Evolutionary conservation across 371 early-diverging fungal species (phyloP), one percentile per base, ranked within the genome.

Genomic region (Mucor circinelloides): DNA sequence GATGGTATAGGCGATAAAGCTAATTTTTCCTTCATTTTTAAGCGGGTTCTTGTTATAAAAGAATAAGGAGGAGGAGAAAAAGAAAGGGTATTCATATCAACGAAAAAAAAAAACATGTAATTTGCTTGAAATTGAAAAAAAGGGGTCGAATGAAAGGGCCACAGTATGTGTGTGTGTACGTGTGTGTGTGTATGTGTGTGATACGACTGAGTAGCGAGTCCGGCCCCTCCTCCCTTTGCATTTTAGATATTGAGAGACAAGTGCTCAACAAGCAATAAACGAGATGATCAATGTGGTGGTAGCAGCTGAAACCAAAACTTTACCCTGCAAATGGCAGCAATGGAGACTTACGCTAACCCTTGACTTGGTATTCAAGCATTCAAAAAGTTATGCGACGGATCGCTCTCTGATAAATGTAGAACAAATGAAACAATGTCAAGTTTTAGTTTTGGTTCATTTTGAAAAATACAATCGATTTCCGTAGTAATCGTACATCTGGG

Each of bases 1-100:
- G 64, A 64, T 17, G 28, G 30, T 42, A 64, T 30, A 21, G 64
- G 56, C 25, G 58, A 48, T 27, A 58, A 46, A 12, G 32, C 23
- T 46, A 17, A 13, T 36, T 57, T 46, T 34, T 58, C 27, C n/a
- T 21, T 57, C 27, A 23, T 52, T 25, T 52, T 27, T 0, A 25
- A 12, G n/a, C 23, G 5, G 21, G 23, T 25, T 13, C 27, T 27
- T 52, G 15, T 25, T 52, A 9, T 25, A 9, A 34, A 9, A 7
- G 25, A 50, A 23, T 50, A 50, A 50, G 50, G 50, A 50, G 50
- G 50, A 19, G 6, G 8, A n/a, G 44, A 6, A 19, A 48, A 48
- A 52, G 27, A 52, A 52, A 52, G 27, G 15, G 10, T 27, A 15
- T 27, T 52, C 52, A 52, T 52, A 52, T 27, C 27, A 4, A n/a